These are phyloP conservation scores for Fonsecaea pugnacius DNA, from an alignment of 2,329 filamentous ascomycete genomes.

Conservation along the genomic window DNA sequence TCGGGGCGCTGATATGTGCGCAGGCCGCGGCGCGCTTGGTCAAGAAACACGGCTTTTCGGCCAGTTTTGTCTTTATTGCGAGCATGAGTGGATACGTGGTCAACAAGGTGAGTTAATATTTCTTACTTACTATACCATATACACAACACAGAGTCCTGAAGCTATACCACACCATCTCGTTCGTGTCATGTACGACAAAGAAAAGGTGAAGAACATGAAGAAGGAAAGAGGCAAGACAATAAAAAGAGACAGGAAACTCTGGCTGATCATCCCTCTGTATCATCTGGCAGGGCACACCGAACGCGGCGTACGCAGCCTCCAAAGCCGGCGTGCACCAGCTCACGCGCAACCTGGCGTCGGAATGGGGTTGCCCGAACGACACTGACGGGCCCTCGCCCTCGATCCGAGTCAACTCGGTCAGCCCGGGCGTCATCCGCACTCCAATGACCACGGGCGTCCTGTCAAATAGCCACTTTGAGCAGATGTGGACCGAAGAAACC, in stretches of 20 bases:
- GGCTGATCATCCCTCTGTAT: neutral
- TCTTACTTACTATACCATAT: neutral
- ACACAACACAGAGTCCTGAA: too few relatives aligned
- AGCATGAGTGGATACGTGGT: constrained; percentile 78
- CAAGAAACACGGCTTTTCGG: constrained; percentile 44
- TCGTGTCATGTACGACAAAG: too few relatives aligned
- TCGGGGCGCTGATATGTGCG: constrained; percentile 64
- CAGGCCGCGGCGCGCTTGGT: constrained; percentile 26
- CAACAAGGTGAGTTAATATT: constrained; percentile 52
- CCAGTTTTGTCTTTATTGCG: constrained; percentile 78
- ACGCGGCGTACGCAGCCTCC: constrained; percentile 69
- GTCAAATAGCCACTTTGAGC: constrained; percentile 23
- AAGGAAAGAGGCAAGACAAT: too few relatives aligned
- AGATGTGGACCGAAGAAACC: constrained; percentile 80
- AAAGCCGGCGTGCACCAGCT: constrained; percentile 70
- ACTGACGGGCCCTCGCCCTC: constrained; percentile 10
- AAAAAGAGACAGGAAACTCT: neutral
- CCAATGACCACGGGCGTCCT: constrained; percentile 22
- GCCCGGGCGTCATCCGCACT: constrained; percentile 46
- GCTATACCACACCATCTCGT: too few relatives aligned
- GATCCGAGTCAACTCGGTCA: constrained; percentile 59
- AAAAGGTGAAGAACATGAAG: too few relatives aligned
- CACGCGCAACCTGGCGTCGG: constrained; percentile 66
- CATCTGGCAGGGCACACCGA: constrained; percentile 8
- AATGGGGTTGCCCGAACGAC: constrained; percentile 67